Base-by-base conservation (phyloP, 169 alveolate species). In the Besnoitia besnoiti region DNA sequence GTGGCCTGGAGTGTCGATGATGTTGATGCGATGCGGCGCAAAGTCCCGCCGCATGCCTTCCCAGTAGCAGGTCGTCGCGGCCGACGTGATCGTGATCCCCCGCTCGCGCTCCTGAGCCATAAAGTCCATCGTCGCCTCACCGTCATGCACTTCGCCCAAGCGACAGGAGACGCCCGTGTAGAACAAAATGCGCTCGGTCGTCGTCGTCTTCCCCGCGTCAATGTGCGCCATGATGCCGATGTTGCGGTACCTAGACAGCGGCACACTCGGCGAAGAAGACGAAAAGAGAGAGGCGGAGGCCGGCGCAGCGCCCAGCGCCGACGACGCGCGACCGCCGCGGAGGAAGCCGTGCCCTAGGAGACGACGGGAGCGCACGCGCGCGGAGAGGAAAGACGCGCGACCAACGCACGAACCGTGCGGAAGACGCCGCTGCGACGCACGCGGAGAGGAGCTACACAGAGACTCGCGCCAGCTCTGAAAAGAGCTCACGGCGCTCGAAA, bases 1-100 rank as follows among this genome's bases (percentile, higher is more conserved):
- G 94, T 98, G 99, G 0, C 99, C 99, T 35, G 99, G 99, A 3
- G 99, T 99, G 93, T 99, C 99, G n/a, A 99, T 98, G 30, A 99
- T 95, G 95, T 99, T 99, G 92, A 98, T 95, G 89, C 99, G 95
- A 92, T 96, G 97, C 0, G 92, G 85, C 77, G 12, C 50, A 85
- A 0, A 35, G 79, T 27, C 35, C 24, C 1, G 30, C 0, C 50
- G 88, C 91, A 95, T 93, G 27, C 97, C 98, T 42, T 94, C 94
- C 99, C 99, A 98, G 85, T 95, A 97, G 92, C 99, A 98, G 16
- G 99, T 97, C 37, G 99, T 98, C 30, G 99, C 99, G 0, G 99
- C 99, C 27, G 99, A 97, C 51, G 99, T 97, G 85, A 99, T 99
- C 37, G 99, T 99, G 89, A 99, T 99, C 37, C 99, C 99, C 55